Evolutionary conservation across 768 basidiomycete genomes (phyloP).

Genomic region (Lyophyllum shimeji): DNA sequence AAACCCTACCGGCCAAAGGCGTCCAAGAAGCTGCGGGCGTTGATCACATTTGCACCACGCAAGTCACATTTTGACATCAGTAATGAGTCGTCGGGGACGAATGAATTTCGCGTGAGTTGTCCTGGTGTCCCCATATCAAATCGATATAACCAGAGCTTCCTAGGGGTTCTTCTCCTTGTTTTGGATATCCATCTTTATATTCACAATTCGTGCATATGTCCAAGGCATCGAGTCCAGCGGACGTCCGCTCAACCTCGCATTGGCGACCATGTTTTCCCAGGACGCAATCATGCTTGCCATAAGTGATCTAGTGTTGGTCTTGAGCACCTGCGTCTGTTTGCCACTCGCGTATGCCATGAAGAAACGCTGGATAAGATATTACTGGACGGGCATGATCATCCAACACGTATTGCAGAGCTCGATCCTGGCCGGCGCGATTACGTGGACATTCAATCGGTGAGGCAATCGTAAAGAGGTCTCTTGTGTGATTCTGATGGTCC

Average conservation of each 20-base stretch:
- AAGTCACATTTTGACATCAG: constrained; percentile 82
- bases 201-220: constrained; percentile 76
- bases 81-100: constrained; percentile 70
- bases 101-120: constrained; percentile 77
- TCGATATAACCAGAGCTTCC: constrained; percentile 4
- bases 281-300: constrained; percentile 83
- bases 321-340: constrained; percentile 74
- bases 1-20: constrained; percentile 72
- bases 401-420: constrained; percentile 81
- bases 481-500: not conserved
- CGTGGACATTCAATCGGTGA: constrained; percentile 88
- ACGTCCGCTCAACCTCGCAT: constrained; percentile 72
- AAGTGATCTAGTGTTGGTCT: constrained; percentile 80
- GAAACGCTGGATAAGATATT: constrained; percentile 79
- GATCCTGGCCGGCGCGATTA: constrained; percentile 71
- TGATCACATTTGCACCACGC: constrained; percentile 85
- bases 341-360: constrained; percentile 78
- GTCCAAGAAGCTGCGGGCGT: constrained; percentile 76
- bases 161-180: constrained; percentile 95
- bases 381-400: constrained; percentile 70
- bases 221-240: constrained; percentile 77
- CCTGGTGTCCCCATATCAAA: not conserved
- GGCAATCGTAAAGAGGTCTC: constrained; percentile 9
- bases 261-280: constrained; percentile 84
- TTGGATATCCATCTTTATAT: constrained; percentile 87